These are phyloP conservation scores for Tagetes patula DNA, from an alignment of 129 eudicot genomes.

Conservation along the genomic window DNA sequence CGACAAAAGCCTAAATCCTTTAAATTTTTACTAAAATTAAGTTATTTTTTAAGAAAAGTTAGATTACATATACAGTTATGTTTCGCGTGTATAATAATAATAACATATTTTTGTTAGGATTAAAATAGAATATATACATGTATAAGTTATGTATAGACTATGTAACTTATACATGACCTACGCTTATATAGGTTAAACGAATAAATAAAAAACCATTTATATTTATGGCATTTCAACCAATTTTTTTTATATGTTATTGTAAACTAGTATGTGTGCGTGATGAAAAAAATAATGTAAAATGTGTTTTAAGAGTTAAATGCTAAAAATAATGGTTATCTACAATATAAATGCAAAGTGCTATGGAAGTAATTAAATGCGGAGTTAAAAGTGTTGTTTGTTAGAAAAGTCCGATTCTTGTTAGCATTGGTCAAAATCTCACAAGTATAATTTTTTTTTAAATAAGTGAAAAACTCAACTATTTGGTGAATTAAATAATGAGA, in stretches of 20 bases:
- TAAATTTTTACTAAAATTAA: no score
- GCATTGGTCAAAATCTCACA: neutral
- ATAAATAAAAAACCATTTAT: no score
- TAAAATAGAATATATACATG: no score
- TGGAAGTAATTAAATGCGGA: neutral
- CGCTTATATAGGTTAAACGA: no score
- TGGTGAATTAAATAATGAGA: neutral
- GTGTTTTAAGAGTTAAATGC: neutral
- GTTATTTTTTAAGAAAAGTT: no score
- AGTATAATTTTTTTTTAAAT: neutral
- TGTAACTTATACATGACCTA: no score
- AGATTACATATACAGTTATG: no score
- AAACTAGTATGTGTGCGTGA: neutral
- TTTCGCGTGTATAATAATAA: no score
- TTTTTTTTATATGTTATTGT: neutral
- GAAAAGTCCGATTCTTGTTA: neutral
- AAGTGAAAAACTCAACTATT: neutral
- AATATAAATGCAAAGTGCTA: neutral
- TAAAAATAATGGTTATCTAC: neutral
- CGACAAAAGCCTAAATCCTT: no score
- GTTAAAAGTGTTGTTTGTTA: neutral
- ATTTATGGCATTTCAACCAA: no score
- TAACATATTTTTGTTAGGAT: no score
- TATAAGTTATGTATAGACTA: no score
- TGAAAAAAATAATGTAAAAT: neutral